Evolutionary conservation across 768 basidiomycete genomes (phyloP), one percentile per base, ranked within the genome.

Genomic region (Collybia sp.): DNA sequence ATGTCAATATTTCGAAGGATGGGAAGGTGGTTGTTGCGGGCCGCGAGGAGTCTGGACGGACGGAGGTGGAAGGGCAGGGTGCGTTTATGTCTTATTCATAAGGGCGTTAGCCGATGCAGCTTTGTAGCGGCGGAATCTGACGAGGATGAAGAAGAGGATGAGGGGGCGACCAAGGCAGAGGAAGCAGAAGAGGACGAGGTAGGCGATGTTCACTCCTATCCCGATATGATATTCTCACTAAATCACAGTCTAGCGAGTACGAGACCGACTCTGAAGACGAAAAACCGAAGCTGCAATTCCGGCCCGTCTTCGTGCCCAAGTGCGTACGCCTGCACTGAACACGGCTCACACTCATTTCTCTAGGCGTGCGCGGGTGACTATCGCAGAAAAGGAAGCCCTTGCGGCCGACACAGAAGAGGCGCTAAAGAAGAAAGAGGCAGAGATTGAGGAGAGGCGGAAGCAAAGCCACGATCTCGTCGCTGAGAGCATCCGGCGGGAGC

Each of bases 231-330:
- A 40, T 40, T 46, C 48, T 36, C 34, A 43, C 51, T 57, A 43
- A 48, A 52, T 51, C 10, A 3, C 49, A 91, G 86, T 89, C 89
- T 32, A 92, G 89, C 64, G 92, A 94, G 69, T 82, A 89, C 55
- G 89, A 88, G 58, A 77, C 75, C n/a, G 83, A 82, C 42, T 87
- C 83, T 0, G 79, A 91, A 57, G 89, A 88, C 47, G 82, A 85
- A 60, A 72, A 79, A 37, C 79, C 82, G 3, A 85, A 88, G 61
- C 68, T 81, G 5, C 80, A 84, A 52, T 93, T 95, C 65, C 75
- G 94, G 51, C 96, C 96, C 2, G 88, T 95, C 0, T 99, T 97
- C 63, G 80, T 98, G 13, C 89, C 89, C 45, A 98, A 98, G 94
- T 94, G 60, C 48, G 85, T 66, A 31, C 25, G 20, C 17, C 39